These are phyloP conservation scores for Botrytis elliptica DNA, from an alignment of 2,329 filamentous ascomycete species.

Conservation along the genomic window DNA sequence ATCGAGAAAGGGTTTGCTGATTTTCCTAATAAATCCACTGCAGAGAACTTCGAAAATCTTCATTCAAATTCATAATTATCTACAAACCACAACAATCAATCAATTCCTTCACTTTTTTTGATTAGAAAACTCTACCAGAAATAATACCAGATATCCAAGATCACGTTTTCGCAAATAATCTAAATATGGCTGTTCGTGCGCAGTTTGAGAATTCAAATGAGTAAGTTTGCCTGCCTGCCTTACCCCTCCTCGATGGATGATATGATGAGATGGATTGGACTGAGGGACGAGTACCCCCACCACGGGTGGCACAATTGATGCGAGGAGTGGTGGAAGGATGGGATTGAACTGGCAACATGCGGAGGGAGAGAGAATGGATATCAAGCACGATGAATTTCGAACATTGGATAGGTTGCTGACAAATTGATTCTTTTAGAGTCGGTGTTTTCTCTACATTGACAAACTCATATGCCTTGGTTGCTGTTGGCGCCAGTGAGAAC, in stretches of 20 bases:
- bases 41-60: conserved; percentile 20
- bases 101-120: background rate
- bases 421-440: conserved; percentile 57
- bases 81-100: background rate
- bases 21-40: conserved; percentile 1
- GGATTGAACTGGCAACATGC: background rate
- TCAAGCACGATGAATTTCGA: background rate
- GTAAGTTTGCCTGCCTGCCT: conserved; percentile 50
- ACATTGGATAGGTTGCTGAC: background rate
- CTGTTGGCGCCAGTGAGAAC: conserved; percentile 94
- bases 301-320: conserved; percentile 2
- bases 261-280: background rate
- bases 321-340: background rate
- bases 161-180: background rate
- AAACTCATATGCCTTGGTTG: conserved; percentile 94
- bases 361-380: background rate
- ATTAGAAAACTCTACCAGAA: background rate
- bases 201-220: conserved; percentile 92
- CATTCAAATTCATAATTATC: conserved; percentile 1
- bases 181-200: conserved; percentile 64
- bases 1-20: conserved; percentile 13
- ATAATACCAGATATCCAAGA: background rate
- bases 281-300: background rate
- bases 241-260: conserved; percentile 21
- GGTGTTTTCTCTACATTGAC: conserved; percentile 96